These are phyloP conservation scores for Elsinoe fawcettii DNA, from an alignment of 2,329 filamentous ascomycete species.

Conservation along the genomic window DNA sequence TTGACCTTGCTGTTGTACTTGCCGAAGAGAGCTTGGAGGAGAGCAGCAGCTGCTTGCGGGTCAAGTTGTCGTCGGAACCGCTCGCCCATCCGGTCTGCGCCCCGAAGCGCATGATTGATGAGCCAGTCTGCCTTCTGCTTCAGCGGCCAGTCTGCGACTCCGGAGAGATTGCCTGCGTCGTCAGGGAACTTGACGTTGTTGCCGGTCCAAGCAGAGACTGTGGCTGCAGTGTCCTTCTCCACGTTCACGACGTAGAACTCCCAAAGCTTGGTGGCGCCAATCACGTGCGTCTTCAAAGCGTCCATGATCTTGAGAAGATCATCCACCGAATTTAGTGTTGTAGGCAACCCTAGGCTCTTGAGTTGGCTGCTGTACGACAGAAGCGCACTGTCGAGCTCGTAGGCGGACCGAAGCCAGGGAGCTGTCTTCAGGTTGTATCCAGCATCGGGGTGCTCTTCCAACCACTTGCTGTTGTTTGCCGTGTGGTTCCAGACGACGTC, in stretches of 20 bases:
- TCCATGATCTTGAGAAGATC: constrained; percentile 79
- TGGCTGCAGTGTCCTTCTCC: constrained; percentile 59
- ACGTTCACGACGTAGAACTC: constrained; percentile 86
- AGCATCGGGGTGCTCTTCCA: constrained; percentile 87
- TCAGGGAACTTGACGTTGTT: constrained; percentile 51
- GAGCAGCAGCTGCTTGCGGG: constrained; percentile 59
- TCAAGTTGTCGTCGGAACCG: constrained; percentile 67
- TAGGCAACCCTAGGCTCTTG: constrained; percentile 64
- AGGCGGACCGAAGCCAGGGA: constrained; percentile 57
- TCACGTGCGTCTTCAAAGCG: constrained; percentile 70
- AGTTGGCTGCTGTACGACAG: constrained; percentile 56
- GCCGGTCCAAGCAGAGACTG: constrained; percentile 62
- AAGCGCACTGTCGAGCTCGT: constrained; percentile 74
- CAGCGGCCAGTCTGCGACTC: constrained; percentile 47
- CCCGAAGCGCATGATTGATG: constrained; percentile 59
- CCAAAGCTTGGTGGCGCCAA: constrained; percentile 75
- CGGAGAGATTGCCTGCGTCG: constrained; percentile 45
- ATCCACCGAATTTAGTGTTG: constrained; percentile 58
- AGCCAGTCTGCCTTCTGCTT: constrained; percentile 58
- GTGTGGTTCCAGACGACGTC: constrained; percentile 99
- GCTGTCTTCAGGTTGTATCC: constrained; percentile 92
- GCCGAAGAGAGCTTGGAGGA: constrained; percentile 62
- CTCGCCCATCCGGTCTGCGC: constrained; percentile 68
- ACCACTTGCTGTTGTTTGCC: constrained; percentile 89
- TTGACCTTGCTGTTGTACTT: constrained; percentile 50